Conservation (phyloP, 805 yeast species). For the Starmerella khaoyaiensis region DNA sequence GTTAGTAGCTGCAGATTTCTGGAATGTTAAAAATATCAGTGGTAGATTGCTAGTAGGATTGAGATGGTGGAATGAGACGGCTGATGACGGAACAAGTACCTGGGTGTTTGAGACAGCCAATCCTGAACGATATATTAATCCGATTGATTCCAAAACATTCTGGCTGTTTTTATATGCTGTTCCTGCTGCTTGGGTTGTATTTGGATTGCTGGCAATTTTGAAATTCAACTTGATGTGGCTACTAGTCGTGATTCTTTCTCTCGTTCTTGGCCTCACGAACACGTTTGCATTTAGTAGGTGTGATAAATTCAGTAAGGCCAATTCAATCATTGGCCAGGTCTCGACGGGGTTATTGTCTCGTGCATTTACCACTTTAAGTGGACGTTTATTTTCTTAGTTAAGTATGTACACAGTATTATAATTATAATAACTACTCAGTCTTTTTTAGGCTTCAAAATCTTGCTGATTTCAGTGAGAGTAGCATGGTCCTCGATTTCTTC, state of each 20-base stretch:
- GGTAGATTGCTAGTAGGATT: constrained; percentile 85
- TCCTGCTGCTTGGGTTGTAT: constrained; percentile 61
- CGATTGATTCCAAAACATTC: constrained; percentile 79
- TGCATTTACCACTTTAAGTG: constrained; percentile 10
- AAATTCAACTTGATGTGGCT: constrained; percentile 58
- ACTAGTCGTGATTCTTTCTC: constrained; percentile 40
- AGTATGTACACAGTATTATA: too few relatives aligned
- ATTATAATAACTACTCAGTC: too few relatives aligned
- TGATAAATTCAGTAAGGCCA: constrained; percentile 83
- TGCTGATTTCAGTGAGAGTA: constrained; percentile 6
- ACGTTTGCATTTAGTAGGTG: constrained; percentile 84
- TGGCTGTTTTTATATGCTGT: constrained; percentile 69
- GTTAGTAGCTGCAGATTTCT: constrained; percentile 76
- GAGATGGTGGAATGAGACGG: constrained; percentile 89
- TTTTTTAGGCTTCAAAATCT: constrained; percentile 3
- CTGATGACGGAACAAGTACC: constrained; percentile 47
- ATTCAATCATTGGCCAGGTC: constrained; percentile 37
- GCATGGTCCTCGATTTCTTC: constrained; percentile 34
- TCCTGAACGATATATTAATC: constrained; percentile 53
- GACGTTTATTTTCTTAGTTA: constrained; percentile 14
- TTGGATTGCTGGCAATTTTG: constrained; percentile 66
- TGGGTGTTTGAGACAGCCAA: constrained; percentile 88
- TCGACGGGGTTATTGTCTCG: constrained; percentile 20
- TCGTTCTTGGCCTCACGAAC: constrained; percentile 63
- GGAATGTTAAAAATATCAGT: constrained; percentile 83